Base-by-base conservation (phyloP, 2,329 filamentous ascomycete genomes). In the Sphaerulina populicola region DNA sequence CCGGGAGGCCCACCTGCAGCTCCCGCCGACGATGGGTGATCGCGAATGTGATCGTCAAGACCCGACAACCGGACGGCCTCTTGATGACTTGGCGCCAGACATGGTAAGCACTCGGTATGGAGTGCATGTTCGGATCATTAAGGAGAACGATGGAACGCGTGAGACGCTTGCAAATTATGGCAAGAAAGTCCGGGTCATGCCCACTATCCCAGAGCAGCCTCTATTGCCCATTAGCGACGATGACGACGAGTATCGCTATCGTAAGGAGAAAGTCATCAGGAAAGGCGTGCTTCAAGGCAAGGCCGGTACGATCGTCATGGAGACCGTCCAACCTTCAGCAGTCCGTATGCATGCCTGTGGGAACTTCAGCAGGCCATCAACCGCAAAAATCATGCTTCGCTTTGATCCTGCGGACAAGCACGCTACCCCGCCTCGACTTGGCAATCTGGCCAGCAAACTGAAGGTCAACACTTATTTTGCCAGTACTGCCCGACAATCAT, bases 61-160 rank as follows among this genome's bases (percentile, higher is more conserved):
- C 36, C 56, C 64, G 77, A n/a, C 70, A 73, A 41, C 72, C 72
- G 21, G 71, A 74, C 54, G 75, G 31, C 63, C 78, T 14, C 69
- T 79, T 37, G 80, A 85, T 60, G 82, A 85, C 58, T 69, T 83
- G 62, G 71, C 78, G 2, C 82, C 82, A 0, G 74, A 80, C 7
- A 83, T 84, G 80, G 71, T 74, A 31, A 78, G 74, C 61, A 76
- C 85, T 41, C 69, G 70, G 2, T 85, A 85, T 59, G 71, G 70
- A 1, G 70, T 85, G 51, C 64, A 65, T 37, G 65, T 60, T n/a
- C 57, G 59, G 31, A 53, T 69, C 37, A 59, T 52, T 6, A 62
- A 58, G 51, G 73, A 72, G 9, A 71, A 71, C 30, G 56, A 68
- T n/a, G 66, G 65, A 27, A 65, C 63, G 38, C 51, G 70, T 1